A percentile compares a stretch with the other conserved stretches of the same genome.
These are phyloP conservation scores for Bryum argenteum DNA, from an alignment of 225 moss, liverwort and hornwort genomes.

Conservation along the genomic window DNA sequence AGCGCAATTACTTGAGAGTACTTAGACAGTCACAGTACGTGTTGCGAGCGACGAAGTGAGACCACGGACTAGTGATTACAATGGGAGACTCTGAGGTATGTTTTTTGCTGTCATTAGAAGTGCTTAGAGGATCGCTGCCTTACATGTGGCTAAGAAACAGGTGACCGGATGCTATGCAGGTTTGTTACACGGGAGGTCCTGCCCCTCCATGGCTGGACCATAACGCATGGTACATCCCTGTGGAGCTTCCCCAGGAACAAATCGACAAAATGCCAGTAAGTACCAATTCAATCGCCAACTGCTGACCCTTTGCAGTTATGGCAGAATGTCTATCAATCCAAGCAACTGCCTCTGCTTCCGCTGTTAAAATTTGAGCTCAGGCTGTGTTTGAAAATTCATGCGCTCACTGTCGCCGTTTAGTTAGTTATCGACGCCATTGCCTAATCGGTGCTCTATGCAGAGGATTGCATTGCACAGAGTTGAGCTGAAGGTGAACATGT, in stretches of 20 bases:
- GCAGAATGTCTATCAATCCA: background rate
- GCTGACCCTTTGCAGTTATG: background rate
- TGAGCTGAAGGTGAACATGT: constrained; percentile 56
- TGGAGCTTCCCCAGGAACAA: constrained; percentile 48
- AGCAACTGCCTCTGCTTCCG: background rate
- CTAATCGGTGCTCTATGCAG: constrained; percentile 28
- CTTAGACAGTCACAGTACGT: background rate
- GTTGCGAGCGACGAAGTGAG: constrained; percentile 3
- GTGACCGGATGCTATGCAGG: constrained; percentile 25
- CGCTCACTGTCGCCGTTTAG: background rate
- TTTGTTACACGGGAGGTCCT: constrained; percentile 51
- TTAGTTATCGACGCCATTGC: background rate
- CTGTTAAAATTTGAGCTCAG: background rate
- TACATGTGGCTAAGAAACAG: background rate
- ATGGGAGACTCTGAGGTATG: constrained; percentile 47
- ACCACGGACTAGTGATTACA: background rate
- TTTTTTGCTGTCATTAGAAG: background rate
- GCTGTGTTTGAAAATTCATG: background rate
- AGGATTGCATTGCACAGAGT: constrained; percentile 50
- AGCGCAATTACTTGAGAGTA: constrained; percentile 1
- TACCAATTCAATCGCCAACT: background rate
- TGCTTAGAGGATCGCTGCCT: background rate
- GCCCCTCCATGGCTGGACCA: constrained; percentile 57
- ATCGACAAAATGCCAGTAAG: constrained; percentile 53
- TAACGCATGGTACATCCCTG: constrained; percentile 55